phyloP scores from a whole-genome alignment of 306 rosid species.

The Prunus davidiana region DNA sequence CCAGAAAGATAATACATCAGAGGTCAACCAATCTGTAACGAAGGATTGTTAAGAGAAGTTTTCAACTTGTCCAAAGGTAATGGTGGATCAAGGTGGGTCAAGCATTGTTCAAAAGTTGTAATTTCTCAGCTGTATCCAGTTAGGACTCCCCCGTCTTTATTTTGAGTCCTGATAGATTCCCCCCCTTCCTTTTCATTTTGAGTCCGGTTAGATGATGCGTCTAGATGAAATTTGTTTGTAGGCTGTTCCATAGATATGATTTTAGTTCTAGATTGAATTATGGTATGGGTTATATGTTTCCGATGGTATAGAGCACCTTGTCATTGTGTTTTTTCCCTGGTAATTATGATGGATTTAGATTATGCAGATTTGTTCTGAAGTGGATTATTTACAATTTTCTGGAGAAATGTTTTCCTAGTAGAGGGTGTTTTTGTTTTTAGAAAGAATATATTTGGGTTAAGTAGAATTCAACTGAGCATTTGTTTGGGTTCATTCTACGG shows the following conservation, averaged over 20 bases:
- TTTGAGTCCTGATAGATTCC: constrained; percentile 15
- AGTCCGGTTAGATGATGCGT: neutral
- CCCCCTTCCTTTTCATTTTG: neutral
- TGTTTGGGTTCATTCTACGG: no score
- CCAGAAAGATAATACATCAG: constrained; percentile 48
- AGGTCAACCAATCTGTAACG: constrained; percentile 39
- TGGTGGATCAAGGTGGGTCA: neutral
- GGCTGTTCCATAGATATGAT: constrained; percentile 21
- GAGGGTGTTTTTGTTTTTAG: no score
- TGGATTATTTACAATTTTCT: no score
- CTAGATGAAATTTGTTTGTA: constrained; percentile 6
- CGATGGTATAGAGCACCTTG: constrained; percentile 31
- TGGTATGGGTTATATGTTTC: constrained; percentile 21
- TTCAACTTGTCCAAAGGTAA: constrained; percentile 1
- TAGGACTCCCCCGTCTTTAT: neutral
- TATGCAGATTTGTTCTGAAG: neutral
- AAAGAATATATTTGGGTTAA: no score
- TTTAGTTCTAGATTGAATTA: constrained; percentile 25
- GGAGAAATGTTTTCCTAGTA: no score
- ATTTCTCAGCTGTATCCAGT: neutral
- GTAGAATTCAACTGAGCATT: no score
- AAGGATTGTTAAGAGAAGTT: constrained; percentile 55
- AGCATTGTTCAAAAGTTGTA: constrained; percentile 10
- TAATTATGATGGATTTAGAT: neutral
- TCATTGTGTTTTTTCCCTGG: neutral